Percentiles rank a stretch among this genome's conserved stretches.
These are phyloP conservation scores for Musa troglodytarum DNA, from an alignment of 176 grass and related monocot species.

Conservation along the genomic window DNA sequence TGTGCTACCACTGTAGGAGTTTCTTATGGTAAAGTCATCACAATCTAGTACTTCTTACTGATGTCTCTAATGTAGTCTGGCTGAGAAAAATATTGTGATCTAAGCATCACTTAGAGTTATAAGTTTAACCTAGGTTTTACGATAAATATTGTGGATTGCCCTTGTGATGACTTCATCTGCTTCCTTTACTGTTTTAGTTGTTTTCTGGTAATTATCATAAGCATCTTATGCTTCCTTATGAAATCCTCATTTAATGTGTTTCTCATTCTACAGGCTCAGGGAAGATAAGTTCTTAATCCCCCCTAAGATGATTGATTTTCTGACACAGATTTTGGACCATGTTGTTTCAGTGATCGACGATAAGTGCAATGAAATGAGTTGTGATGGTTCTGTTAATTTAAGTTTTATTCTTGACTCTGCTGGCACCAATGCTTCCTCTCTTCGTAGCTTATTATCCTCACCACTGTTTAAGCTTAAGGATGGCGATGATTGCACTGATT, in stretches of 20 bases:
- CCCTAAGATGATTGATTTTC: conserved; percentile 34
- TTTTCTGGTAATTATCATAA: background rate
- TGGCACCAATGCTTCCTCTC: conserved; percentile 40
- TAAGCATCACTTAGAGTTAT: too few species aligned
- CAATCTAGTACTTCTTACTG: too few species aligned
- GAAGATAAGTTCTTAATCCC: conserved; percentile 53
- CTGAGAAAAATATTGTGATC: too few species aligned
- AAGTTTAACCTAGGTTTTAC: background rate
- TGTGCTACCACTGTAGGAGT: background rate
- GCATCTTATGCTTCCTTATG: background rate
- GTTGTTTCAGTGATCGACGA: conserved; percentile 47
- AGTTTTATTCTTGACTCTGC: conserved; percentile 42
- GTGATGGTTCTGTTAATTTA: conserved; percentile 37
- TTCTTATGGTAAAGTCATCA: background rate
- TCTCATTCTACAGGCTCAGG: conserved; percentile 38
- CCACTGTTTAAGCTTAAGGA: conserved; percentile 48
- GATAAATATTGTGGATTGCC: background rate
- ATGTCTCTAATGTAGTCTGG: too few species aligned
- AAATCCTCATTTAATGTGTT: conserved; percentile 4
- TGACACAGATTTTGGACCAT: conserved; percentile 47
- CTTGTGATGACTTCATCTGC: background rate
- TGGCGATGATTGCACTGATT: conserved; percentile 30
- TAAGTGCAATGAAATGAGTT: conserved; percentile 46
- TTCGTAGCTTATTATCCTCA: conserved; percentile 52
- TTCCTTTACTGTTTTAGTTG: too few species aligned